These are phyloP conservation scores for Huntiella bhutanensis DNA, from an alignment of 2,329 filamentous ascomycete species.

Conservation along the genomic window DNA sequence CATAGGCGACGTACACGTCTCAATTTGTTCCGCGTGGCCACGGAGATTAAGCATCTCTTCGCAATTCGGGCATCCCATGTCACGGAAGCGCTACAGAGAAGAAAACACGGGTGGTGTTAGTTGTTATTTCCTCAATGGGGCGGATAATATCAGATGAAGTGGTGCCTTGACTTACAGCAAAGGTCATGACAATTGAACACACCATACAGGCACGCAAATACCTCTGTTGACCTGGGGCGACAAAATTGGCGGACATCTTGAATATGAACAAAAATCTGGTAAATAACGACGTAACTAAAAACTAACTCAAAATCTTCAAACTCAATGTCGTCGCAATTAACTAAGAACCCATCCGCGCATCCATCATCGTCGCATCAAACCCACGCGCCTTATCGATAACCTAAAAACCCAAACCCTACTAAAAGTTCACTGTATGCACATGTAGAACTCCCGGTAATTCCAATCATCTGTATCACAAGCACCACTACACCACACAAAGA, in stretches of 20 bases:
- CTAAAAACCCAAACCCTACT: too few relatives aligned
- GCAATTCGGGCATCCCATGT: constrained; percentile 88
- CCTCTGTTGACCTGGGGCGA: constrained; percentile 58
- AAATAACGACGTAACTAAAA: neutral
- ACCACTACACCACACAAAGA: too few relatives aligned
- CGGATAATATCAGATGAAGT: constrained; percentile 7
- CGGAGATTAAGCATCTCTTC: constrained; percentile 75
- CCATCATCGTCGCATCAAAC: too few relatives aligned
- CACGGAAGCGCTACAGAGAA: constrained; percentile 53
- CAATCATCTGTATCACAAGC: too few relatives aligned
- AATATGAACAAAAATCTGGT: neutral
- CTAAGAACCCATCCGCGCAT: neutral
- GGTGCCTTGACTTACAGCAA: constrained; percentile 34
- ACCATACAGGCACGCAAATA: constrained; percentile 95
- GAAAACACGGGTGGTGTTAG: constrained; percentile 2
- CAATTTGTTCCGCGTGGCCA: constrained; percentile 60
- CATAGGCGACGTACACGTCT: constrained; percentile 87
- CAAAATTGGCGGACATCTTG: constrained; percentile 25
- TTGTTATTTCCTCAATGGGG: neutral
- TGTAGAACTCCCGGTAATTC: too few relatives aligned
- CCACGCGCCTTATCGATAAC: too few relatives aligned
- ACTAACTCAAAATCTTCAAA: neutral
- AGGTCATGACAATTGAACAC: constrained; percentile 82
- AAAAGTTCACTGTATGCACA: too few relatives aligned
- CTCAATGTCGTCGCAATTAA: neutral